A percentile compares a stretch with the other conserved stretches of the same genome.
phyloP scores from a whole-genome alignment of 495 filamentous ascomycete genomes.

The Pseudevernia furfuracea region DNA sequence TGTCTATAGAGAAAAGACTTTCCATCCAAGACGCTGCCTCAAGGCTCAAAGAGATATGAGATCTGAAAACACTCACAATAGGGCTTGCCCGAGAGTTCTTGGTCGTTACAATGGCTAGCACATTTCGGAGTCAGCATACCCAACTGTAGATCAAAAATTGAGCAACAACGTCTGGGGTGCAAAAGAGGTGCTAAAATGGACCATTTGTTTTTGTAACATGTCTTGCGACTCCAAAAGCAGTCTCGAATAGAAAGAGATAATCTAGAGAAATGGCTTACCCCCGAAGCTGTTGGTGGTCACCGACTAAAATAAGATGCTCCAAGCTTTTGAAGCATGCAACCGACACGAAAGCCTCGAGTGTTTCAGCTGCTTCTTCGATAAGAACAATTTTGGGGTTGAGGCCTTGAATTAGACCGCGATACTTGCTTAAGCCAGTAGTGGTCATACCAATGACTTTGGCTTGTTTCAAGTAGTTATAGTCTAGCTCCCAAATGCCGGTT shows the following conservation, averaged over 20 bases:
- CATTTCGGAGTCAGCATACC: no score
- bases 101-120: conserved; percentile 48
- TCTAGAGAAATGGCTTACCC: no score
- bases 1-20: no score
- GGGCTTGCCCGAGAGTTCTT: conserved; percentile 46
- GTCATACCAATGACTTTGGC: conserved; percentile 66
- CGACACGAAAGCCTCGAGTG: conserved; percentile 57
- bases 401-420: conserved; percentile 63
- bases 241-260: no score
- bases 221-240: no score
- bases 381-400: conserved; percentile 59
- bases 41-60: background rate
- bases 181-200: no score
- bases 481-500: conserved; percentile 50
- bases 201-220: no score
- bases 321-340: conserved; percentile 59
- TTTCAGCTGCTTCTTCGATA: conserved; percentile 73
- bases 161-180: no score
- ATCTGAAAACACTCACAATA: background rate
- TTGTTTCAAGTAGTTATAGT: conserved; percentile 41
- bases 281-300: conserved; percentile 68
- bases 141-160: no score
- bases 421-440: conserved; percentile 82
- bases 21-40: no score
- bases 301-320: conserved; percentile 67